These are phyloP conservation scores for Cucurbitaria berberidis DNA, from an alignment of 2,329 filamentous ascomycete species.

Conservation along the genomic window DNA sequence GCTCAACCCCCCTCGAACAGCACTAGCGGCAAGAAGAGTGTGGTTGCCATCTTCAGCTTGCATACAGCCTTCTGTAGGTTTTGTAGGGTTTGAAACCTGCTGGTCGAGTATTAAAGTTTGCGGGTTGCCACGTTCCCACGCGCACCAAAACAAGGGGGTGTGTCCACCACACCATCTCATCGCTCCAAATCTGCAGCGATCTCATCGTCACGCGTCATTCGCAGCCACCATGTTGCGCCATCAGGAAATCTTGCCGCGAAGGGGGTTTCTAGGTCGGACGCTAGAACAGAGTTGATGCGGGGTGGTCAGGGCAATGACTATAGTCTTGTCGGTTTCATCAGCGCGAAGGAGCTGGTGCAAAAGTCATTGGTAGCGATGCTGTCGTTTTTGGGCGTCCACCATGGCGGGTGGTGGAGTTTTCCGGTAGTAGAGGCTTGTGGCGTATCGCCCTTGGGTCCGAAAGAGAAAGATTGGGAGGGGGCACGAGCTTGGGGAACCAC, in stretches of 20 bases:
- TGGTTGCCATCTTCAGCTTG: slow-evolving; percentile 12
- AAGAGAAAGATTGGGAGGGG: neutral
- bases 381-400: slow-evolving; percentile 1
- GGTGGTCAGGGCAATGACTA: neutral
- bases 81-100: slow-evolving; percentile 29
- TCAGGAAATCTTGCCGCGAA: slow-evolving; percentile 13
- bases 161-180: slow-evolving; percentile 5
- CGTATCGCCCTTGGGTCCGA: neutral
- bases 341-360: neutral
- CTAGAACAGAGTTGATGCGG: slow-evolving; percentile 14
- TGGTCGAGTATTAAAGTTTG: slow-evolving; percentile 28
- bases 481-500: neutral
- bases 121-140: slow-evolving; percentile 15
- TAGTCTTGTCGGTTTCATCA: neutral
- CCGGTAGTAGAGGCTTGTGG: neutral
- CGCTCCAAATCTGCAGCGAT: neutral
- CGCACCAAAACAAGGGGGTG: slow-evolving; percentile 9
- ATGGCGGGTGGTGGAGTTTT: neutral
- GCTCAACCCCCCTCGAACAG: slow-evolving; percentile 2
- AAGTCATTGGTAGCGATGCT: neutral
- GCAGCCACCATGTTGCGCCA: slow-evolving; percentile 16
- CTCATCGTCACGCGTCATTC: slow-evolving; percentile 12
- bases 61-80: too few relatives aligned
- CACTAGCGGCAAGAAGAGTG: slow-evolving; percentile 10
- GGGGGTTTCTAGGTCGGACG: slow-evolving; percentile 24